These are phyloP conservation scores for Solanum tarijense DNA, from an alignment of 257 asterid genomes.

Conservation along the genomic window DNA sequence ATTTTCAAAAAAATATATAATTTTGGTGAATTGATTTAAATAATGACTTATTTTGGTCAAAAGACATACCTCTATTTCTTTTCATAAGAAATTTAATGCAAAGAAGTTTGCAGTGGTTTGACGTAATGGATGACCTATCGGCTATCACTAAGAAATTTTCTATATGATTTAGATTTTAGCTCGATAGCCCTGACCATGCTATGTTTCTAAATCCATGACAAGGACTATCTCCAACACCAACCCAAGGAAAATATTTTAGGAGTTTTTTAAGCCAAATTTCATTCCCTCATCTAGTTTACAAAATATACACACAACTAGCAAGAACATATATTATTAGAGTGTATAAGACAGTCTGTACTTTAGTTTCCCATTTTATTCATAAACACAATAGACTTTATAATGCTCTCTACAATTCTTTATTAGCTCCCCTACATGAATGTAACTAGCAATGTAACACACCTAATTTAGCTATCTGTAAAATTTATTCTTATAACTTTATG, in stretches of 20 bases:
- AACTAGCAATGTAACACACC: too few species aligned
- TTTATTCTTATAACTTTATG: neutral
- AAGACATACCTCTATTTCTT: neutral
- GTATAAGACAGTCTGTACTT: neutral
- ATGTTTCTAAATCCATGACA: neutral
- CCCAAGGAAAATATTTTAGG: neutral
- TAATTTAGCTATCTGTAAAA: too few species aligned
- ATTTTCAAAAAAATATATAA: too few species aligned
- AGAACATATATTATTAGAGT: neutral
- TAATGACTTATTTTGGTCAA: too few species aligned
- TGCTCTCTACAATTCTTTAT: too few species aligned
- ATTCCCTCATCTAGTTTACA: neutral
- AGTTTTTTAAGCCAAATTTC: neutral
- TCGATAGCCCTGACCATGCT: neutral
- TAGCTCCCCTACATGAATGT: too few species aligned
- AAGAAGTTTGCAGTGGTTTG: neutral
- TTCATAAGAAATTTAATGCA: neutral
- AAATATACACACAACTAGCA: neutral
- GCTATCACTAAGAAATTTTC: neutral
- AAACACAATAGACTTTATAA: too few species aligned
- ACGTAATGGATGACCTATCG: neutral
- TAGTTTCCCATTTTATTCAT: neutral
- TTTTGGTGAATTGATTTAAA: too few species aligned
- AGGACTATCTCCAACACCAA: neutral
- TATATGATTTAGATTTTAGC: neutral